phyloP scores from a whole-genome alignment of 2,329 filamentous ascomycete genomes.

The Ceratocystis huliohia region DNA sequence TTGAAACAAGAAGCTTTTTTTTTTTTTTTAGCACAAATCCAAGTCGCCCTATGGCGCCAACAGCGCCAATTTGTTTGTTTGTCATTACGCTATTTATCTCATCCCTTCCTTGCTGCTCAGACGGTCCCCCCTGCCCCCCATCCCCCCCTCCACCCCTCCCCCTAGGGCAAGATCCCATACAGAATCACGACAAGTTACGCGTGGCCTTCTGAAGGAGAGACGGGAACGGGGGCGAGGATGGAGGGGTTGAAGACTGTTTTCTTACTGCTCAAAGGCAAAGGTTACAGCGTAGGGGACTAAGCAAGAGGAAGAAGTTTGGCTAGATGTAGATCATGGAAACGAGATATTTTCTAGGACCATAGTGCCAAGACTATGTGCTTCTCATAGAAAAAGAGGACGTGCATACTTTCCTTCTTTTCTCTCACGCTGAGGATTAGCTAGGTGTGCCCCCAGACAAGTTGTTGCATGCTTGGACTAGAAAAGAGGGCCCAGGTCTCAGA shows the following conservation, averaged over 20 bases:
- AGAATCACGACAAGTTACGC: slow-evolving; percentile 2
- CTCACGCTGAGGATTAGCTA: background rate
- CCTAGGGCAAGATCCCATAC: background rate
- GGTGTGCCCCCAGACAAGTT: background rate
- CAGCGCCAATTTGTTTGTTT: too few relatives aligned
- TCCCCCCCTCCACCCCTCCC: too few relatives aligned
- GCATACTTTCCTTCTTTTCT: background rate
- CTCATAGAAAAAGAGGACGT: background rate
- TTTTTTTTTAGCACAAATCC: background rate
- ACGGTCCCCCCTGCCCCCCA: background rate
- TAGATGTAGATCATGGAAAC: background rate
- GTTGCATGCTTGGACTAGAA: background rate
- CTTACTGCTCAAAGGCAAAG: too few relatives aligned
- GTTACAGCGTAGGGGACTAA: too few relatives aligned
- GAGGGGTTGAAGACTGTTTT: background rate
- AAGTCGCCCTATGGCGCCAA: too few relatives aligned
- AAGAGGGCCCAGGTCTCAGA: background rate
- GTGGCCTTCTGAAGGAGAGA: background rate
- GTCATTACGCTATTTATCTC: too few relatives aligned
- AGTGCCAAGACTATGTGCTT: background rate
- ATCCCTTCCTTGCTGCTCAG: background rate
- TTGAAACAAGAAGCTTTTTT: background rate
- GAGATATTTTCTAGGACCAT: background rate
- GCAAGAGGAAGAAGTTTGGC: too few relatives aligned
- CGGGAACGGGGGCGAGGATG: background rate